Conservation (phyloP, 768 basidiomycete species). For the Dioszegia aurantiaca region DNA sequence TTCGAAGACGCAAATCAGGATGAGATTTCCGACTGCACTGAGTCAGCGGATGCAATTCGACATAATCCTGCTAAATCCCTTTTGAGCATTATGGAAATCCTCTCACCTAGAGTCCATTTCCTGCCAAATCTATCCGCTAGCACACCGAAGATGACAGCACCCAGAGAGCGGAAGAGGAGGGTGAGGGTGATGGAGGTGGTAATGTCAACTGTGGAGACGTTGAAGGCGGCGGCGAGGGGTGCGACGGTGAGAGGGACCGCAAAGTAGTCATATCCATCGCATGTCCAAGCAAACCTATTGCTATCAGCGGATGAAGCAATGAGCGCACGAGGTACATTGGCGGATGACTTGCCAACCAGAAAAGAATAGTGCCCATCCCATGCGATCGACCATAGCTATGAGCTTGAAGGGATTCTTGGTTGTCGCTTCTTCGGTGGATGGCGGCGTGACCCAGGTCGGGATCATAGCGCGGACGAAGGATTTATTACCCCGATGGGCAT, state of each 20-base stretch:
- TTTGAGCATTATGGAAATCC: constrained; percentile 42
- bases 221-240: constrained; percentile 45
- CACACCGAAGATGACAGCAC: constrained; percentile 69
- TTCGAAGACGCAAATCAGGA: constrained; percentile 69
- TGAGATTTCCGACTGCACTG: constrained; percentile 54
- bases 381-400: constrained; percentile 36
- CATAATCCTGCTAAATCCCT: no score
- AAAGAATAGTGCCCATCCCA: constrained; percentile 51
- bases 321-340: background rate
- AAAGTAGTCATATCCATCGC: constrained; percentile 85
- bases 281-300: constrained; percentile 79
- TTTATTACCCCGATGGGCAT: constrained; percentile 36
- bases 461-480: constrained; percentile 36
- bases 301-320: background rate
- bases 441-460: constrained; percentile 19
- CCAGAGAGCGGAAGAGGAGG: constrained; percentile 77
- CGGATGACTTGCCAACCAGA: constrained; percentile 20
- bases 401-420: constrained; percentile 49
- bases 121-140: constrained; percentile 85
- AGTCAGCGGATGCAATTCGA: no score
- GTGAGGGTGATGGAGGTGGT: constrained; percentile 72
- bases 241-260: constrained; percentile 56
- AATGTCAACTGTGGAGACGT: constrained; percentile 24
- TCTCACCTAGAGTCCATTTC: constrained; percentile 73
- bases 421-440: constrained; percentile 17